Evolutionary conservation across 2,329 filamentous ascomycete genomes (phyloP), one percentile per base, ranked within the genome.

Genomic region (Hymenoscyphus linearis): DNA sequence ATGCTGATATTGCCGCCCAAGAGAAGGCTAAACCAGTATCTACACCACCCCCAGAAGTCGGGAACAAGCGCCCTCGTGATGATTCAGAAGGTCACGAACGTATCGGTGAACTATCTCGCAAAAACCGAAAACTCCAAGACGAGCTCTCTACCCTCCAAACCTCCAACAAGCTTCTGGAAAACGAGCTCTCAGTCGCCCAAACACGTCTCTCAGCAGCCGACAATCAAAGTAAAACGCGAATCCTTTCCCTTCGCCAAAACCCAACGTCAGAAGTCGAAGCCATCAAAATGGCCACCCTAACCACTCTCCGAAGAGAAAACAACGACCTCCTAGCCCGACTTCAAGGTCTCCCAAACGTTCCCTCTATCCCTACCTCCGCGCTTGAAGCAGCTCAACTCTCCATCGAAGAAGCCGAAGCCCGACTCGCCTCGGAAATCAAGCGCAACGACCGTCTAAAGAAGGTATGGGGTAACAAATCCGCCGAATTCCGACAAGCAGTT

Each of bases 401-500:
- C 67, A 82, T 97, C 47, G 80, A 85, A 35, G 89, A 90, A 12
- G 86, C 87, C 25, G 85, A 85, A 69, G 78, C 85, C 62, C 86
- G 90, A 68, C 86, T 85, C 14, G 83, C 84, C 0, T 87, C 89
- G 1, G 85, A 88, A 44, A 89, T 95, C 67, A 99, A 97, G 76
- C 87, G 90, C 54, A 89, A 90, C 65, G 82, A 86, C 25, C 89
- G 95, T 1, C 85, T 98, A 13, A 96, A 96, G 69, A 90, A 97
- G 71, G 95, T 98, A 61, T 99, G 91, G 89, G 85, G 85, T 0
- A 85, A 89, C 67, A 99, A 98, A 74, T 92, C 90, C 1, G 86
- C 89, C 69, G 95, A 99, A 76, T 98, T 99, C 78, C 91, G 96
- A 56, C 92, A 98, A 76, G 91, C 93, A 35, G 93, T 99, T 62